Base-by-base conservation (phyloP, 2,329 filamentous ascomycete species). In the Grosmannia penicillata region DNA sequence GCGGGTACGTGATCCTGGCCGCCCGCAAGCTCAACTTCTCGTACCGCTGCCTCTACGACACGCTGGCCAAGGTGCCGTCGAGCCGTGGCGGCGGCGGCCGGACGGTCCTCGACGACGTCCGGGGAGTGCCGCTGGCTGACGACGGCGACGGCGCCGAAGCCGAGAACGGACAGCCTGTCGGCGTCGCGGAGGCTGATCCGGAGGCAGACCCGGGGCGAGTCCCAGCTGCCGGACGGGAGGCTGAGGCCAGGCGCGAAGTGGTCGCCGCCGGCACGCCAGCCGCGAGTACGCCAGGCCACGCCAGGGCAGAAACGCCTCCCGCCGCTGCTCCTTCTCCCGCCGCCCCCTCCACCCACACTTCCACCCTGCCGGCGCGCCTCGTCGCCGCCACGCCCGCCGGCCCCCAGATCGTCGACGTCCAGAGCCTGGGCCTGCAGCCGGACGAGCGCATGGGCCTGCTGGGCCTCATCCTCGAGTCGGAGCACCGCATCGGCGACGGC, bases 1-100 rank as follows among this genome's bases (percentile, higher is more conserved):
- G 40, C 5, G 52, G 50, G 3, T 53, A 53, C 36, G 36, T 53
- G 19, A 34, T 52, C 21, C 43, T 50, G 13, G 50, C 49, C 4
- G 51, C 51, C 6, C 43, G 51, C 18, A 52, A 53, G 46, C 47
- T 54, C 13, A 53, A 53, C 39, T 52, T 51, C 38, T 50, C 47
- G 22, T 53, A 52, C 41, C 43, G 45, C 18, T 53, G 52, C 34
- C 47, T 49, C 6, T 53, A 52, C 36, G 47, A 51, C n/a, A 45
- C 51, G 1, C 44, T 54, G 11, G 43, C 45, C 15, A 47, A 43
- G 8, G 43, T 54, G 14, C 51, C 51, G 2, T 53, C 50, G 6
- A 21, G 47, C 17, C 45, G 35, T n/a, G n/a, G n/a, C 11, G 35
- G 49, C 23, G 37, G 35, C 2, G 38, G 43, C 8, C 47, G 41